phyloP scores from a whole-genome alignment of 1,139 yeast genomes.

The Trichomonascaceae sp. region DNA sequence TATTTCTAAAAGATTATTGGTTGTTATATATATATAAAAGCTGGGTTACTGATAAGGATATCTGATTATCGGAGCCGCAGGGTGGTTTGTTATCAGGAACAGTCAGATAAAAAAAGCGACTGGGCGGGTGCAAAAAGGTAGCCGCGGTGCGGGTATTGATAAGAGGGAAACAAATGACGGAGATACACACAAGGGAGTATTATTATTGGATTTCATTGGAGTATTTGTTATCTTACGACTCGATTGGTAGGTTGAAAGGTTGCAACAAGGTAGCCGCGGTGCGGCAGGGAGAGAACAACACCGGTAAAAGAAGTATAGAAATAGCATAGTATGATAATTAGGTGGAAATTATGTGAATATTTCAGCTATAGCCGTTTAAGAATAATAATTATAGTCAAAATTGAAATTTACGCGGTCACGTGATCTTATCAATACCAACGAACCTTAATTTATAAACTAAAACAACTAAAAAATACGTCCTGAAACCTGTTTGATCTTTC shows the following conservation, averaged over 20 bases:
- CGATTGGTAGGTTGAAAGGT: neutral
- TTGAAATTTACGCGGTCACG: too few relatives aligned
- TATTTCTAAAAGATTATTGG: neutral
- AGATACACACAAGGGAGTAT: neutral
- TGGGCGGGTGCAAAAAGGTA: neutral
- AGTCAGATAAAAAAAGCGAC: neutral
- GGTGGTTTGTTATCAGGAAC: neutral
- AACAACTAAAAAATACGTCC: neutral
- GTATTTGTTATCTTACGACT: neutral
- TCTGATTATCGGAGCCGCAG: neutral
- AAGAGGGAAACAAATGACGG: neutral
- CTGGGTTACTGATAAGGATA: neutral
- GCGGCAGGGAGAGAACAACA: too few relatives aligned
- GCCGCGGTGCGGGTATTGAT: neutral
- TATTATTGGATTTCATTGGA: neutral
- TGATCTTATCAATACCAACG: too few relatives aligned
- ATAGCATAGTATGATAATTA: too few relatives aligned
- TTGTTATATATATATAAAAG: neutral
- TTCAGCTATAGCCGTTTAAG: too few relatives aligned
- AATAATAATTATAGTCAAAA: too few relatives aligned
- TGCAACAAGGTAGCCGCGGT: neutral
- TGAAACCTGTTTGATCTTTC: constrained; percentile 2
- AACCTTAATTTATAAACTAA: neutral
- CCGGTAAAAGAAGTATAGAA: too few relatives aligned
- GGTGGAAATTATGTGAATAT: too few relatives aligned